phyloP scores from a whole-genome alignment of 208 protist species.

The Kentomonas sorsogonicus region DNA sequence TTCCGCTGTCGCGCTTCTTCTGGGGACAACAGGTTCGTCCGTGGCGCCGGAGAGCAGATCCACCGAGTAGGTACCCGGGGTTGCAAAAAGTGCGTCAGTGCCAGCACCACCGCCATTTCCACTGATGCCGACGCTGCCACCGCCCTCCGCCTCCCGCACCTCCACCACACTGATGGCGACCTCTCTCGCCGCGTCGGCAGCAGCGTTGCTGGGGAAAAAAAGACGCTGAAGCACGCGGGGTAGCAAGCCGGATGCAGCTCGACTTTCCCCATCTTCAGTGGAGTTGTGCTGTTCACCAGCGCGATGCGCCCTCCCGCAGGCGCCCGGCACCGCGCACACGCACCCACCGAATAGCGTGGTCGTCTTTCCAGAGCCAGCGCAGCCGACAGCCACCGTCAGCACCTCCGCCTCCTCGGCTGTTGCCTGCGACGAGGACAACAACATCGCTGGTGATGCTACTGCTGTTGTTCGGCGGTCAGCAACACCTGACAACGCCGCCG shows the following conservation, averaged over 20 bases:
- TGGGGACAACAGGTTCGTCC: background rate
- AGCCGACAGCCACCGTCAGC: background rate
- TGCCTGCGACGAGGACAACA: too few relatives aligned
- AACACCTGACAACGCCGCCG: too few relatives aligned
- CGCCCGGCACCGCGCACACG: background rate
- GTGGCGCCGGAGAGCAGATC: background rate
- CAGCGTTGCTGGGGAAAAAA: background rate
- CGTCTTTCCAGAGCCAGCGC: constrained; percentile 1
- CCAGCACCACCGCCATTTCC: too few relatives aligned
- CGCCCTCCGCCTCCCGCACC: background rate
- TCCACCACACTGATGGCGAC: constrained; percentile 6
- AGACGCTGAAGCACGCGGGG: background rate
- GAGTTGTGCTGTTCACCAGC: background rate
- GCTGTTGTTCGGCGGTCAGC: too few relatives aligned
- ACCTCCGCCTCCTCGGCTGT: constrained; percentile 10
- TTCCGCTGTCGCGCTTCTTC: background rate
- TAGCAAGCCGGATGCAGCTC: too few relatives aligned
- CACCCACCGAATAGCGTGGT: background rate
- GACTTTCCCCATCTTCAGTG: background rate
- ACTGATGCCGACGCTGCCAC: background rate
- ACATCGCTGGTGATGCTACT: too few relatives aligned
- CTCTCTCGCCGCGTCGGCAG: background rate
- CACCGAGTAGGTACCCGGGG: background rate
- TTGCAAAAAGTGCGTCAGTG: background rate
- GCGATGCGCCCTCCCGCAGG: background rate